phyloP scores from a whole-genome alignment of 2,329 filamentous ascomycete genomes.

The Lizonia empirigonia region DNA sequence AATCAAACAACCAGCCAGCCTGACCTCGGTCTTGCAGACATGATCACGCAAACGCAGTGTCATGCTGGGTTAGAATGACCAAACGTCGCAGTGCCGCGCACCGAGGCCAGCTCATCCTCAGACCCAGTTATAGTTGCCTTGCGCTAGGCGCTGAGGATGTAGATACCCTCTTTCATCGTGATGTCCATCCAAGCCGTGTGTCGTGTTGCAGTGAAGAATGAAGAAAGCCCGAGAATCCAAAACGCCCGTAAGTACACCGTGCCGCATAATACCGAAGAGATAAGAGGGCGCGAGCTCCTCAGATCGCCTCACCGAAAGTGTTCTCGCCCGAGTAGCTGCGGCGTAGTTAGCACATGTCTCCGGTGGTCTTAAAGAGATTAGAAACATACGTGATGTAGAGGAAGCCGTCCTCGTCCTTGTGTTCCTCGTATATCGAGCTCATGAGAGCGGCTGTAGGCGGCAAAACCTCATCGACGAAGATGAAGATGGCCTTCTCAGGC shows the following conservation, averaged over 20 bases:
- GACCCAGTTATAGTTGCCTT: constrained; percentile 10
- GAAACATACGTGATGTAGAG: constrained; percentile 88
- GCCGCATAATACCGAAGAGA: constrained; percentile 28
- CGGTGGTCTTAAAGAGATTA: neutral
- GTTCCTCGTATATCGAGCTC: constrained; percentile 99
- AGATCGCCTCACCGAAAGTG: constrained; percentile 75
- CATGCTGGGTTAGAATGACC: neutral
- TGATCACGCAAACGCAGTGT: neutral
- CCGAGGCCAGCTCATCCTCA: neutral
- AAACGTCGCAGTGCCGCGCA: neutral
- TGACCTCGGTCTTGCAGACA: constrained; percentile 4
- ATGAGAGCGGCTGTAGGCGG: constrained; percentile 96
- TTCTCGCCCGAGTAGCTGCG: constrained; percentile 93
- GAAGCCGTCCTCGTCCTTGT: constrained; percentile 90
- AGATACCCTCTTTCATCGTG: constrained; percentile 15
- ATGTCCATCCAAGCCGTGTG: constrained; percentile 26
- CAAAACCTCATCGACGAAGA: constrained; percentile 98
- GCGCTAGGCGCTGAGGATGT: constrained; percentile 10
- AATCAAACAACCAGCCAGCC: constrained; percentile 10
- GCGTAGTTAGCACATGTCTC: constrained; percentile 27
- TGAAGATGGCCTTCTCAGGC: constrained; percentile 99
- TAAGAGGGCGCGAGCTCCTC: constrained; percentile 26
- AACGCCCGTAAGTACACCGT: constrained; percentile 38
- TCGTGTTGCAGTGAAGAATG: constrained; percentile 27
- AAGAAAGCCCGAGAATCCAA: constrained; percentile 34